These are phyloP conservation scores for Podospora pseudocomata DNA, from an alignment of 495 filamentous ascomycete genomes.

Conservation along the genomic window DNA sequence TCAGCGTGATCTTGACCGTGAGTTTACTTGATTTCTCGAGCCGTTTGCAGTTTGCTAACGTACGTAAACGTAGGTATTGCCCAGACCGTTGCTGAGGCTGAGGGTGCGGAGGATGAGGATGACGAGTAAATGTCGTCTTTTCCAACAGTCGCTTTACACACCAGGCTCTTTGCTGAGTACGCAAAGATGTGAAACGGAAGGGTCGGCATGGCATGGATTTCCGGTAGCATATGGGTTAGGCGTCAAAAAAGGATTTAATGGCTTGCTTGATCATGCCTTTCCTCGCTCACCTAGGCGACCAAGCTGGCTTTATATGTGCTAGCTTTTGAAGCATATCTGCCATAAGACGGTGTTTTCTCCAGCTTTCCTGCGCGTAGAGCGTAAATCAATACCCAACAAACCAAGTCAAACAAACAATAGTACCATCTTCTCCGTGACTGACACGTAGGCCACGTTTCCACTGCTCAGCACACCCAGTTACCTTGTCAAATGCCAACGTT, in stretches of 20 bases:
- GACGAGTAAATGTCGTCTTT: slow-evolving; percentile 46
- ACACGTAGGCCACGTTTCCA: too few relatives aligned
- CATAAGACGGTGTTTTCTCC: neutral
- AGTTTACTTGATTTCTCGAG: slow-evolving; percentile 7
- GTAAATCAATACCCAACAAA: neutral
- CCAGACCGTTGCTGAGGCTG: slow-evolving; percentile 67
- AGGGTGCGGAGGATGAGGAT: slow-evolving; percentile 63
- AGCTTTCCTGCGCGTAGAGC: neutral
- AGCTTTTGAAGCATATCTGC: neutral
- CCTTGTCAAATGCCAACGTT: too few relatives aligned
- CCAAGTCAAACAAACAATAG: neutral
- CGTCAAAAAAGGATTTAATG: slow-evolving; percentile 39
- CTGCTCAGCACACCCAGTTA: too few relatives aligned
- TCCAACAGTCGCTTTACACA: neutral
- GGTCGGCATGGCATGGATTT: slow-evolving; percentile 30
- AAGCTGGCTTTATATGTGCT: slow-evolving; percentile 3
- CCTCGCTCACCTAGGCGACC: slow-evolving; percentile 15
- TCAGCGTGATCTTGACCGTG: slow-evolving; percentile 97
- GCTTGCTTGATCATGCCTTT: slow-evolving; percentile 33
- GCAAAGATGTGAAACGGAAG: slow-evolving; percentile 14
- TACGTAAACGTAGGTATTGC: slow-evolving; percentile 52
- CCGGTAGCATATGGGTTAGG: slow-evolving; percentile 39
- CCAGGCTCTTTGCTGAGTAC: slow-evolving; percentile 1
- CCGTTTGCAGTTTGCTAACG: neutral
- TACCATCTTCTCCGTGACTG: neutral